Percentiles rank a stretch among this genome's conserved stretches.
phyloP scores from a whole-genome alignment of 257 asterid species.

The Nemophila menziesii region DNA sequence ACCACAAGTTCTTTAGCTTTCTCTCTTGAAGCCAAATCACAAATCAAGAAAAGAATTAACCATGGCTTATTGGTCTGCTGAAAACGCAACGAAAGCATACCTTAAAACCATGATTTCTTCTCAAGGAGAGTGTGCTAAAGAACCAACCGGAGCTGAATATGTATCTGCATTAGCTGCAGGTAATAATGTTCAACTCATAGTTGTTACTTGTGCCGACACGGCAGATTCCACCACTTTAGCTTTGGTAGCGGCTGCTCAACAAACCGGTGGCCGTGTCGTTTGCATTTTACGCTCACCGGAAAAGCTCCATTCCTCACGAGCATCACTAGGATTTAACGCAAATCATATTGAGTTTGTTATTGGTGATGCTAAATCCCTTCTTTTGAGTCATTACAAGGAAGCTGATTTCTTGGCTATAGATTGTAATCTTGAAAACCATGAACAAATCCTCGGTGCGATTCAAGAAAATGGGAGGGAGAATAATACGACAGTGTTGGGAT shows the following conservation, averaged over 20 bases:
- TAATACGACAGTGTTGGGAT: conserved; percentile 37
- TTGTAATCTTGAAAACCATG: conserved; percentile 54
- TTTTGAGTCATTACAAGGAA: conserved; percentile 24
- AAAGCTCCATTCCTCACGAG: conserved; percentile 24
- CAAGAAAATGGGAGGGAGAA: conserved; percentile 18
- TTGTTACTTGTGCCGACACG: conserved; percentile 41
- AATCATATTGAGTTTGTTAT: conserved; percentile 30
- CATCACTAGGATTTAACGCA: conserved; percentile 16
- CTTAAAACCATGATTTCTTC: conserved; percentile 48
- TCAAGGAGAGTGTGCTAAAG: conserved; percentile 49
- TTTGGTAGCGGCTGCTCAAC: conserved; percentile 65
- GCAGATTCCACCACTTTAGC: conserved; percentile 63
- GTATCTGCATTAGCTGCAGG: conserved; percentile 90
- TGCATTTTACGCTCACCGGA: conserved; percentile 46
- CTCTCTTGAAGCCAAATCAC: conserved; percentile 6
- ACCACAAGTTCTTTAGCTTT: conserved; percentile 8
- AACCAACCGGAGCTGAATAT: conserved; percentile 69
- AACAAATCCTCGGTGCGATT: conserved; percentile 27
- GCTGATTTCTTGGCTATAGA: conserved; percentile 66
- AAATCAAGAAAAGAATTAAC: conserved; percentile 3
- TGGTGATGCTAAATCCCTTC: conserved; percentile 35
- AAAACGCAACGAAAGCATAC: conserved; percentile 81
- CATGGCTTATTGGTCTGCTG: conserved; percentile 87
- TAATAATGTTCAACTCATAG: conserved; percentile 51
- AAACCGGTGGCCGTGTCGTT: conserved; percentile 60